Conservation (phyloP, 164 flowering plant species). For the Buxus sempervirens region DNA sequence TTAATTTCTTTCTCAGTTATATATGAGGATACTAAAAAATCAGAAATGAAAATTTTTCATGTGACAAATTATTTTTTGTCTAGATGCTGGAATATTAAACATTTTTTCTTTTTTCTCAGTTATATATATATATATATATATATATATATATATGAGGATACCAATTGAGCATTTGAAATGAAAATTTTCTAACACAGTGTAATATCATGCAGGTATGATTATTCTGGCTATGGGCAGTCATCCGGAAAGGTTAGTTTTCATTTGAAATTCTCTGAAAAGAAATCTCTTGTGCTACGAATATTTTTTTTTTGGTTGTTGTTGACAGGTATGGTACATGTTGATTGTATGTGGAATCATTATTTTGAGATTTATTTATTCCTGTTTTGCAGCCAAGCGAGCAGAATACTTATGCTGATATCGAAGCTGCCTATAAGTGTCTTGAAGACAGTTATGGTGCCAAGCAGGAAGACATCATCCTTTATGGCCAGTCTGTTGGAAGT, state of each 20-base stretch:
- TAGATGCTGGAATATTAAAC: neutral
- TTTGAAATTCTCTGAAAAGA: slow-evolving; percentile 5
- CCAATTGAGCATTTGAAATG: neutral
- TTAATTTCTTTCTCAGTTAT: too few relatives aligned
- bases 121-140: too few relatives aligned
- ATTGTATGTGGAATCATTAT: neutral
- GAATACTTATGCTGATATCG: slow-evolving; percentile 89
- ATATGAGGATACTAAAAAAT: too few relatives aligned
- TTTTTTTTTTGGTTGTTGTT: too few relatives aligned
- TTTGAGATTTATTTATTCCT: slow-evolving; percentile 17
- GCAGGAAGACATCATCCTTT: slow-evolving; percentile 81
- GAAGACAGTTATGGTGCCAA: slow-evolving; percentile 80
- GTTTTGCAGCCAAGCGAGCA: slow-evolving; percentile 81
- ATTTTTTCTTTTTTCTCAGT: too few relatives aligned
- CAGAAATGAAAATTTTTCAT: too few relatives aligned
- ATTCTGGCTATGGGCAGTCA: slow-evolving; percentile 90
- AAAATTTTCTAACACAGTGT: slow-evolving; percentile 1
- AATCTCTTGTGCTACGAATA: neutral
- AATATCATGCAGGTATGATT: slow-evolving; percentile 69
- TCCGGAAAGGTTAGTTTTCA: slow-evolving; percentile 68
- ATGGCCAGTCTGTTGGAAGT: slow-evolving; percentile 95
- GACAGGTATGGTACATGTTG: neutral
- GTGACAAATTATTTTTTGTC: too few relatives aligned
- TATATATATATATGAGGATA: neutral
- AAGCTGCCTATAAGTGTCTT: slow-evolving; percentile 86